Base-by-base conservation (phyloP, 176 grass and related monocot genomes). In the Poa annua region DNA sequence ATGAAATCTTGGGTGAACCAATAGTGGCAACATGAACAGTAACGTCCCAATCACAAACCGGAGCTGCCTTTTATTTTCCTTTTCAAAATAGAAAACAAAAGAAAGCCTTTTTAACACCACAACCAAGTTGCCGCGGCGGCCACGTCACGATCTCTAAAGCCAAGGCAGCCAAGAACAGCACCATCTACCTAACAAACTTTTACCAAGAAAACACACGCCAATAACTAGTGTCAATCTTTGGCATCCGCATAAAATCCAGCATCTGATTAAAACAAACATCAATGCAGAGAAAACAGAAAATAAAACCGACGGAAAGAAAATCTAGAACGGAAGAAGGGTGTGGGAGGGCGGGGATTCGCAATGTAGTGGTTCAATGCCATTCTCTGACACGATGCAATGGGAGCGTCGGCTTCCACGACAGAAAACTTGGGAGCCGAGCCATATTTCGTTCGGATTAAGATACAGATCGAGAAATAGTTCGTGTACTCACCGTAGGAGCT, bases 111-210 rank as follows among this genome's bases (percentile, higher is more conserved):
- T 76, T 63, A 70, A 10, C 44, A 81, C 69, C 77, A 69, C 83
- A 86, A 77, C 53, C 72, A 86, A 89, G 74, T 81, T 63, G 71
- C 78, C 74, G 63, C 34, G 57, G 61, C 59, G 85, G 72, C 71
- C 79, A 82, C 79, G 67, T 87, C 62, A 45, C 79, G 61, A 82
- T 77, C 85, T 77, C 42, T 66, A 45, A 75, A 54, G 63, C 54
- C 55, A 81, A 63, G 44, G 41, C 7, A 64, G 14, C 62, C 79
- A 83, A 62, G 80, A 87, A 82, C 26, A 83, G 41, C 73, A 49
- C 71, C 67, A 51, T 77, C 80, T 83, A 71, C 80, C 41, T 2
- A 83, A 82, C 73, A 78, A 88, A 62, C 57, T 83, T 78, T 78
- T 36, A 80, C 42, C 52, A 73, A 3, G 13, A 78, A 78, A 62